A percentile compares a stretch with the other conserved stretches of the same genome.
Conservation (phyloP, 495 filamentous ascomycete genomes). For the Pyrenopolyporus hunteri region DNA sequence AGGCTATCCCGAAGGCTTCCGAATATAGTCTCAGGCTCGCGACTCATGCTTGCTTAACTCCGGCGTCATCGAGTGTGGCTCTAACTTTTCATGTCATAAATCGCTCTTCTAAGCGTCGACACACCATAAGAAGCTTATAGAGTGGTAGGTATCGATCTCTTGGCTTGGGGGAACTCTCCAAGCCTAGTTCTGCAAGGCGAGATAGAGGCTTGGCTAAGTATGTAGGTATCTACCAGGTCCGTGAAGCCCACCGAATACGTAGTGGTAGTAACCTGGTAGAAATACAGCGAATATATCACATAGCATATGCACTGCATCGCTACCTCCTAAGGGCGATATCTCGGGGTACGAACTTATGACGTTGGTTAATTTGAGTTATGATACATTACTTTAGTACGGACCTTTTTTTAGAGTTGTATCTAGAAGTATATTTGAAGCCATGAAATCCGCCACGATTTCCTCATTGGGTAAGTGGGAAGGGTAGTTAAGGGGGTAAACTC, state of each 20-base stretch:
- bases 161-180: too few relatives aligned
- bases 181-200: too few relatives aligned
- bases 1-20: conserved; percentile 26
- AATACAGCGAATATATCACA: not conserved
- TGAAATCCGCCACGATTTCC: conserved; percentile 10
- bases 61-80: not conserved
- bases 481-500: not conserved
- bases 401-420: conserved; percentile 1
- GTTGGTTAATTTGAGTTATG: not conserved
- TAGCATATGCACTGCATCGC: conserved; percentile 2
- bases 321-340: not conserved
- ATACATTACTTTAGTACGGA: conserved; percentile 1
- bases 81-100: not conserved
- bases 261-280: not conserved
- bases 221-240: too few relatives aligned
- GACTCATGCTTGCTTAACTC: not conserved
- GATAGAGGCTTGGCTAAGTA: too few relatives aligned
- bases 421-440: not conserved
- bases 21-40: not conserved
- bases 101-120: too few relatives aligned
- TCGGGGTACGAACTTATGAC: not conserved
- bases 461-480: conserved; percentile 31
- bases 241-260: too few relatives aligned
- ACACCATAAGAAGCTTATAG: too few relatives aligned
- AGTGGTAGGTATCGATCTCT: too few relatives aligned